phyloP scores from a whole-genome alignment of 192 early-diverging fungal genomes.

The Coemansia sp. region DNA sequence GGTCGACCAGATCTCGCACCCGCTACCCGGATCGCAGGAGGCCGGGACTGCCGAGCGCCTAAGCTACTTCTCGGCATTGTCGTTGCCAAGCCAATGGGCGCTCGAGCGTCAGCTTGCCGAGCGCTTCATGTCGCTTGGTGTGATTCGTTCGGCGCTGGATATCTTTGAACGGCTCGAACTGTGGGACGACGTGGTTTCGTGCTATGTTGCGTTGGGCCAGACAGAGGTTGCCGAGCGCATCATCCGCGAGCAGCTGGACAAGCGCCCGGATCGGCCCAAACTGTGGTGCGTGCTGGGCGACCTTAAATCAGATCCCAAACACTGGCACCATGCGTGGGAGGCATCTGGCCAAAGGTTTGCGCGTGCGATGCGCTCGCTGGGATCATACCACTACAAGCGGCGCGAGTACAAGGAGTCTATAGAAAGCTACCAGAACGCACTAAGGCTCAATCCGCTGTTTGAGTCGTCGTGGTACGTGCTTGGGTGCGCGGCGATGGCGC shows the following conservation, averaged over 20 bases:
- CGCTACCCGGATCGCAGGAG: constrained; percentile 32
- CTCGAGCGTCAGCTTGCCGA: constrained; percentile 90
- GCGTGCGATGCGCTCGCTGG: constrained; percentile 93
- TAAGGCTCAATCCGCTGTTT: constrained; percentile 90
- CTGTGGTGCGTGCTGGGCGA: constrained; percentile 91
- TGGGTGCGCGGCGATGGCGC: constrained; percentile 88
- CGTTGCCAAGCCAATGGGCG: constrained; percentile 92
- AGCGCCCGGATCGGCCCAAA: constrained; percentile 74
- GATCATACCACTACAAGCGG: constrained; percentile 71
- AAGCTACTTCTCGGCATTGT: constrained; percentile 73
- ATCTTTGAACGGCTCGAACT: constrained; percentile 92
- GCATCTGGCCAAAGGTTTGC: constrained; percentile 78
- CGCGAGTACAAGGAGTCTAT: constrained; percentile 64
- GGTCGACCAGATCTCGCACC: constrained; percentile 85
- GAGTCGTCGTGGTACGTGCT: constrained; percentile 96
- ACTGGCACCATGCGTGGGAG: constrained; percentile 89
- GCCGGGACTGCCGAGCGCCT: constrained; percentile 67
- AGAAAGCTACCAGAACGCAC: constrained; percentile 76
- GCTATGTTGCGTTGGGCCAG: constrained; percentile 84
- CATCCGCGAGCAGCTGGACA: constrained; percentile 64
- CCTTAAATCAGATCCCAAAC: constrained; percentile 67
- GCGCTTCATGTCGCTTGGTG: constrained; percentile 80
- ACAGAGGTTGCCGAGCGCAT: constrained; percentile 82
- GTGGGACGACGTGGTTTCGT: constrained; percentile 94
- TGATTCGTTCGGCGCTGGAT: constrained; percentile 86